Base-by-base conservation (phyloP, 176 grass and related monocot species). In the Ananas comosus region DNA sequence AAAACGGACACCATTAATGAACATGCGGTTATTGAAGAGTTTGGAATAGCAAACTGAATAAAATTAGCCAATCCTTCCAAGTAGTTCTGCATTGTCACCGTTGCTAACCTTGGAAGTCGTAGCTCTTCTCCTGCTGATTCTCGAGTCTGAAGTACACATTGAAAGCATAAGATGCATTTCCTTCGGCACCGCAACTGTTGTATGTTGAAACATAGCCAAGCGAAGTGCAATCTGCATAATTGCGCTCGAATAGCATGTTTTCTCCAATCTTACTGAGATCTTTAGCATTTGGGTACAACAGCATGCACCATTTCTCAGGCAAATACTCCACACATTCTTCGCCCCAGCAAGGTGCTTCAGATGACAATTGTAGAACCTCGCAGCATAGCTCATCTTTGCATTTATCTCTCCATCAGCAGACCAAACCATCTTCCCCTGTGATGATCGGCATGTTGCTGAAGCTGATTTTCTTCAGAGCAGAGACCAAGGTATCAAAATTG, bases 161-260 rank as follows among this genome's bases (percentile, higher is more conserved):
- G 64, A 96, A 91, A 12, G 91, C 80, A 47, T 91, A 91, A 16
- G 91, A 96, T 49, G 78, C 88, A 21, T 82, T 85, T 64, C 74
- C 80, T 1, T 23, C 2, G 0, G 76, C 24, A 65, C 84, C 80
- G 64, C 88, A 50, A 29, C 28, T 78, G 69, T 51, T 80, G 71
- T 85, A 96, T 53, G 81, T 88, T 27, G 85, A 82, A 11, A 82
- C 85, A 52, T 75, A 72, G 1, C 80, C 80, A 13, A 96, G 82
- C 22, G 74, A 18, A 33, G 87, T 91, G 85, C 88, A 96, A 69
- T 96, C 91, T 6, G 88, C 77, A 69, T 74, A 79, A 2, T 49
- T 22, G 70, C 91, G 88, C 1, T 85, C 85, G 57, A 81, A 91
- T 0, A 72, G 64, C 6, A 90, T 65, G 21, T 83, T 96, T 0